Base-by-base conservation (phyloP, 495 filamentous ascomycete species). In the Penicillium waksmanii region DNA sequence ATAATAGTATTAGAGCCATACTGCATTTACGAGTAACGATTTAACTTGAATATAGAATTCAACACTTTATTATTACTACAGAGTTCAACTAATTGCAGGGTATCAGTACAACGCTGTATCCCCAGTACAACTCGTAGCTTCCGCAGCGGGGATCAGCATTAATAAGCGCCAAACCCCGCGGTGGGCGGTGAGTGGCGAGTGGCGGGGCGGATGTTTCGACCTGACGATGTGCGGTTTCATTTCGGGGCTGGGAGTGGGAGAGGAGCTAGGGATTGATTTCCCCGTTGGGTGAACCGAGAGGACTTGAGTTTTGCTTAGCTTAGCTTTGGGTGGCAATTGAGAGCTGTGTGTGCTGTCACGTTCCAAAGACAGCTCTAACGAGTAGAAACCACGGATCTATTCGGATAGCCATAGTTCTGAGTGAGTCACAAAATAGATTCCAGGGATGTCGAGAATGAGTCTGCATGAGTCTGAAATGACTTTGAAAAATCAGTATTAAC, bases 121-220 rank as follows among this genome's bases (percentile, higher is more conserved):
- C n/a, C n/a, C n/a, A n/a, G n/a, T n/a, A n/a, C n/a, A n/a, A n/a
- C n/a, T n/a, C n/a, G n/a, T n/a, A n/a, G n/a, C 13, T 36, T 13
- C 2, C 10, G 34, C 34, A 23, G 23, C 23, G 27, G 27, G 3
- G 42, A 44, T 44, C 42, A 9, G 40, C 40, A 44, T 44, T 44
- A 44, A 17, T 44, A 44, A 44, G 15, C 42, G n/a, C 8, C 8
- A 1, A 9, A 44, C 42, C 42, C 42, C 42, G 42, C 42, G 42
- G 15, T n/a, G 42, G 42, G 42, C 42, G 42, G 42, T 44, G 42
- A 44, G 42, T 44, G 42, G 42, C 19, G 42, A 44, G 42, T 44
- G 42, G 42, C 42, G 42, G 42, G 42, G 42, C 42, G 34, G 34
- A 13, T 13, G 36, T 13, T 38, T 38, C 36, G 36, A 38, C 23